Conservation (phyloP, 441 rosid species). For the Gossypium trilobum region DNA sequence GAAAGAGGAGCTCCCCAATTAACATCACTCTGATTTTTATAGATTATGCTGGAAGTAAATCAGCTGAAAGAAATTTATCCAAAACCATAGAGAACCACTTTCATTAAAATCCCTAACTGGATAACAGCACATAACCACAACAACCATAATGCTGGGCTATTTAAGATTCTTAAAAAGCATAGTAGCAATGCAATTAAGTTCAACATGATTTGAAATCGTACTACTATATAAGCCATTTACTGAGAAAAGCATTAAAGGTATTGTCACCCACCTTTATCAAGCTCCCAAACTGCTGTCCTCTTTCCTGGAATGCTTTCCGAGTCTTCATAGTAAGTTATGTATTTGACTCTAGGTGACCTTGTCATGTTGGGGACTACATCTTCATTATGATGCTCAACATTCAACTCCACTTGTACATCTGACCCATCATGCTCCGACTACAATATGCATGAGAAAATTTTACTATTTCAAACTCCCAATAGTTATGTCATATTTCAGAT, state of each 20-base stretch:
- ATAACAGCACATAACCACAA: background rate
- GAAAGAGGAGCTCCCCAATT: background rate
- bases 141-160: conserved; percentile 3
- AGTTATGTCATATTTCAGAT: background rate
- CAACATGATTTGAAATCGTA: background rate
- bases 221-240: conserved; percentile 12
- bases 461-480: conserved; percentile 16
- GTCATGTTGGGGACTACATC: conserved; percentile 84
- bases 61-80: conserved; percentile 4
- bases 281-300: conserved; percentile 97
- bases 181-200: conserved; percentile 2
- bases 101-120: background rate
- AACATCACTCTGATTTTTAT: background rate
- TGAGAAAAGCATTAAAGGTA: conserved; percentile 13
- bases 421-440: conserved; percentile 96
- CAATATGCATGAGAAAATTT: conserved; percentile 22
- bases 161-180: conserved; percentile 2
- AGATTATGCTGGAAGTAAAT: background rate
- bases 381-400: conserved; percentile 63
- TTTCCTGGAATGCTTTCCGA: conserved; percentile 74
- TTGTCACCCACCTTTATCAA: conserved; percentile 63
- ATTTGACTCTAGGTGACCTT: conserved; percentile 65
- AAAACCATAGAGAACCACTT: conserved; percentile 1
- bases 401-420: conserved; percentile 64
- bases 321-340: conserved; percentile 87